Base-by-base conservation (phyloP, 306 rosid species). In the Rubus parviflorus region DNA sequence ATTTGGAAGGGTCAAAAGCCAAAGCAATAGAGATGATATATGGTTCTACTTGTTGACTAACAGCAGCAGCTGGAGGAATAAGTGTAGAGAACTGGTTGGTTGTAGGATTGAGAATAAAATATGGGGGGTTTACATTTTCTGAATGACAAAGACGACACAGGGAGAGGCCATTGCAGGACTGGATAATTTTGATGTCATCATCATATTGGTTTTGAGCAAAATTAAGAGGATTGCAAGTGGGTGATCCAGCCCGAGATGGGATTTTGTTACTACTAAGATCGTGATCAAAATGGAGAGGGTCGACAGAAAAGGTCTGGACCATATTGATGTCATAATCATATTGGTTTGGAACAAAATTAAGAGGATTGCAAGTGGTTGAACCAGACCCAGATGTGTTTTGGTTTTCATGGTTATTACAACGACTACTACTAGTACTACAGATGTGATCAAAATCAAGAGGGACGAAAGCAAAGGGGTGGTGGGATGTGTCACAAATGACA, bases 111-210 rank as follows among this genome's bases (percentile, higher is more conserved):
- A 23, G 30, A 12, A 61, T 30, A 30, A 25, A 13, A 61, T 30
- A 62, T 4, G 42, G n/a, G 19, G 64, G 35, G 7, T 58, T 6
- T 3, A 53, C 5, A 3, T 8, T 22, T 58, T 13, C 6, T 7
- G 4, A n/a, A 54, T 54, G 11, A n/a, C 8, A 0, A 4, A 20
- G 38, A 58, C 16, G 38, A 58, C 38, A 58, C 7, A 58, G 64
- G 37, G 23, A 58, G 64, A 58, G 40, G 16, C 64, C 64, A 23
- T 58, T 58, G 64, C 64, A 58, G 37, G 63, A 58, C 64, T 58
- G 64, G 38, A 22, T 58, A 30, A 58, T 20, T 22, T 1, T 0
- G 30, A 20, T 8, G 25, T 54, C 5, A n/a, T 8, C 61, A n/a
- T n/a, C 25, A n/a, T n/a, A 54, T 54, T n/a, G 64, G 64, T 23